Evolutionary conservation across 2,329 filamentous ascomycete genomes (phyloP).

Genomic region (Juglanconis oblonga): DNA sequence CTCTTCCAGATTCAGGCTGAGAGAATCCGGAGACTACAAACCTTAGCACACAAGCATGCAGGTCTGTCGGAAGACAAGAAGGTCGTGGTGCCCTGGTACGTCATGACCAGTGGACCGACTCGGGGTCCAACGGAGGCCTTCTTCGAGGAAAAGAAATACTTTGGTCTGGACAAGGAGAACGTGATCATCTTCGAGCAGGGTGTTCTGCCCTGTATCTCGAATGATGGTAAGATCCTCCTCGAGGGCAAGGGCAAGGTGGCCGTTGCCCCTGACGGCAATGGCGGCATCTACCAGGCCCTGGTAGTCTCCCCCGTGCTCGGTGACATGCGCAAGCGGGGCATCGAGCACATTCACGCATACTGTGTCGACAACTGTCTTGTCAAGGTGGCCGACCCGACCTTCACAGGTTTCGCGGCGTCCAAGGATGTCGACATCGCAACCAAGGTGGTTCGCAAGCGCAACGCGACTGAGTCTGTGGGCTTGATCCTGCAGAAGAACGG

Average conservation of each 20-base stretch:
- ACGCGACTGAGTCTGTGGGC: slow-evolving; percentile 92
- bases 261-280: slow-evolving; percentile 95
- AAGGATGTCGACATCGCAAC: slow-evolving; percentile 93
- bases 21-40: slow-evolving; percentile 82
- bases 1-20: slow-evolving; percentile 98
- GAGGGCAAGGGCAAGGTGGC: slow-evolving; percentile 89
- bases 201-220: slow-evolving; percentile 92
- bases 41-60: slow-evolving; percentile 70
- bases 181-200: slow-evolving; percentile 95
- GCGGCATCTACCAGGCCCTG: slow-evolving; percentile 91
- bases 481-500: slow-evolving; percentile 94
- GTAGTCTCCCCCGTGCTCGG: slow-evolving; percentile 74
- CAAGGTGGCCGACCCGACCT: slow-evolving; percentile 93
- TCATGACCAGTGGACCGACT: slow-evolving; percentile 98
- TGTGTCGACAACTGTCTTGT: slow-evolving; percentile 99
- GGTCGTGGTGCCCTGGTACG: slow-evolving; percentile 88
- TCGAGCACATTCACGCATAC: slow-evolving; percentile 95
- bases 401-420: slow-evolving; percentile 87
- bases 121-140: slow-evolving; percentile 88
- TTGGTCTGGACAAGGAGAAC: slow-evolving; percentile 82
- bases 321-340: slow-evolving; percentile 85
- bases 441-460: slow-evolving; percentile 98
- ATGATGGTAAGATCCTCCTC: slow-evolving; percentile 94
- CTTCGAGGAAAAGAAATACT: slow-evolving; percentile 87
- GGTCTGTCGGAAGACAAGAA: slow-evolving; percentile 45